Base-by-base conservation (phyloP, 768 basidiomycete species). In the Pleurotus ostreatus region DNA sequence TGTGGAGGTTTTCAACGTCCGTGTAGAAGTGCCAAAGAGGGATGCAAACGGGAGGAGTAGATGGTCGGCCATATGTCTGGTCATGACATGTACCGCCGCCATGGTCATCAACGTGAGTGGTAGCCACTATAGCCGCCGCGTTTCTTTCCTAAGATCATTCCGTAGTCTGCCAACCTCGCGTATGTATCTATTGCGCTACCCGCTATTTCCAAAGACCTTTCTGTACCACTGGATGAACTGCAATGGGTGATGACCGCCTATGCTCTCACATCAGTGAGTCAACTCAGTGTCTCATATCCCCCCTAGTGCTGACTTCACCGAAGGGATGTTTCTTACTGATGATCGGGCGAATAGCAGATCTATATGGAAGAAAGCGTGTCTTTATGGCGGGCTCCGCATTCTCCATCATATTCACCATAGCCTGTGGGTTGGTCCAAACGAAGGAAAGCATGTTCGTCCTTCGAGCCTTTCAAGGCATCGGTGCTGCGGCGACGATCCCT, bases 401-500 rank as follows among this genome's bases (percentile, higher is more conserved):
- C 55, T 77, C 86, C 38, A 66, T 75, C 6, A 73, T 75, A 0
- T 86, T 88, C 58, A 80, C 84, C 0, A 63, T 95, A 0, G 86
- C 74, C 2, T 82, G 85, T 61, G 85, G 80, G 1, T 88, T 94
- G 58, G 71, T 83, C 0, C 70, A 78, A n/a, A 74, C 83, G 81
- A 74, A 78, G 6, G 67, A 86, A 6, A 78, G 80, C 0, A 71
- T 97, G 37, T 81, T 85, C 59, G 68, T 94, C 13, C 74, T 94
- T 13, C 78, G 94, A 57, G 94, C 80, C 0, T 67, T 92, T 15
- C 88, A 93, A 60, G 94, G 94, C 2, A 71, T 88, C n/a, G 94
- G 91, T 1, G 79, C 79, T 0, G 89, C 92, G 0, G 91, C 90
- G 0, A 78, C 79, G 4, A 82, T 92, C 13, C 91, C 91, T 4